A percentile compares a stretch with the other conserved stretches of the same genome.
These are phyloP conservation scores for Pseudocercospora crystallina DNA, from an alignment of 2,329 filamentous ascomycete genomes.

Conservation along the genomic window DNA sequence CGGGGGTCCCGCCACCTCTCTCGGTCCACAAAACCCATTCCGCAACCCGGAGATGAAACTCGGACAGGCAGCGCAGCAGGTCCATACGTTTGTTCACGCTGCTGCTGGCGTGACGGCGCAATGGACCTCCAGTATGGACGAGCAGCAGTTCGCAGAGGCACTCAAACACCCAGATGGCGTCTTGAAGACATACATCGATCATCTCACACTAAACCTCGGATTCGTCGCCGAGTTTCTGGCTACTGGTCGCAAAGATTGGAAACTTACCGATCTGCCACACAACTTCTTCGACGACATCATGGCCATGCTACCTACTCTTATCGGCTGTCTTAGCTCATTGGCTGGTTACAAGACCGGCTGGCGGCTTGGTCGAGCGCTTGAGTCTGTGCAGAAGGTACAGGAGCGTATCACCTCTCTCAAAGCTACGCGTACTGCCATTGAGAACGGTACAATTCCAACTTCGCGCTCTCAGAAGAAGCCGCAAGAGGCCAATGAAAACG, in stretches of 20 bases:
- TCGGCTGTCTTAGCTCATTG: not conserved
- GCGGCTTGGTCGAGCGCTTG: constrained; percentile 1
- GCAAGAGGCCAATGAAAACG: not conserved
- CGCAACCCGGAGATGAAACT: not conserved
- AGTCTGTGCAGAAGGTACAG: not conserved
- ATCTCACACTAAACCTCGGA: not conserved
- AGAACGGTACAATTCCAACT: not conserved
- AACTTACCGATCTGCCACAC: not conserved
- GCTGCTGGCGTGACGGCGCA: not conserved
- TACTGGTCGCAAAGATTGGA: not conserved
- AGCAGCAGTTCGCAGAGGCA: not conserved
- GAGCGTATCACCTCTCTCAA: not conserved
- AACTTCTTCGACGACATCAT: not conserved
- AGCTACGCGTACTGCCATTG: not conserved
- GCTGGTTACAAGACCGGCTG: not conserved
- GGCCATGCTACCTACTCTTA: not conserved
- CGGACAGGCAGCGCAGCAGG: not conserved
- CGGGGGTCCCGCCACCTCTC: not conserved
- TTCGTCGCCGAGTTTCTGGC: not conserved
- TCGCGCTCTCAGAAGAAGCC: not conserved
- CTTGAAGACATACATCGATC: not conserved
- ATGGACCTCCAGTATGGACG: not conserved
- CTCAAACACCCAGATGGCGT: not conserved
- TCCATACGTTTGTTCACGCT: not conserved
- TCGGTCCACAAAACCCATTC: not conserved